A percentile compares a stretch with the other conserved stretches of the same genome.
Evolutionary conservation across 1,284 basidiomycete genomes (phyloP).

Genomic region (Ceratobasidium sp.): DNA sequence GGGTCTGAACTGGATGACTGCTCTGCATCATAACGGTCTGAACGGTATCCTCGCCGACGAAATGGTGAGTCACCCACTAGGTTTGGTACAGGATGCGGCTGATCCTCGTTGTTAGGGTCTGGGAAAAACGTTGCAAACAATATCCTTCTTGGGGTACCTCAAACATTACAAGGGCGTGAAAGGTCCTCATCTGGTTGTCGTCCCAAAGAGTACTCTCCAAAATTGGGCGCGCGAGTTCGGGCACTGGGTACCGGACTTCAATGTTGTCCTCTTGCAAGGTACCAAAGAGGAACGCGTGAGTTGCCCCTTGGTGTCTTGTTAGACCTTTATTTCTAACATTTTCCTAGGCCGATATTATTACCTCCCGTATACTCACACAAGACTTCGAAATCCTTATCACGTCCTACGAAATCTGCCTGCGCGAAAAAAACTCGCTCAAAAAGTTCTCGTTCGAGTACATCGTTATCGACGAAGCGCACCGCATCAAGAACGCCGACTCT

Average conservation of each 20-base stretch:
- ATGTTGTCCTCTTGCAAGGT: constrained; percentile 84
- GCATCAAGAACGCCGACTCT: constrained; percentile 99
- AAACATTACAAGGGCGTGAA: constrained; percentile 80
- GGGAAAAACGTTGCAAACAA: constrained; percentile 98
- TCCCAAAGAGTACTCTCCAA: constrained; percentile 97
- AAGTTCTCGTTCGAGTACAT: constrained; percentile 99
- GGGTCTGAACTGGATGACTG: constrained; percentile 97
- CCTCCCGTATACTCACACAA: constrained; percentile 81
- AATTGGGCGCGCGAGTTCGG: constrained; percentile 97
- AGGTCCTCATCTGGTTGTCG: constrained; percentile 94
- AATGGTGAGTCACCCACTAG: constrained; percentile 69
- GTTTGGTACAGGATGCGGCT: not conserved
- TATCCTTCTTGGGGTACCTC: constrained; percentile 96
- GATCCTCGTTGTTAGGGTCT: constrained; percentile 72
- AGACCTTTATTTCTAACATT: not conserved
- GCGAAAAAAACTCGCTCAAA: constrained; percentile 91
- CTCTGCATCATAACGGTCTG: constrained; percentile 90
- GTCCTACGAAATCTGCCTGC: constrained; percentile 96
- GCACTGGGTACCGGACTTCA: constrained; percentile 92
- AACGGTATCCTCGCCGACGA: constrained; percentile 95
- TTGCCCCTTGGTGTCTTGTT: constrained; percentile 34
- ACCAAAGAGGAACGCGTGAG: constrained; percentile 86
- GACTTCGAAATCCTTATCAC: constrained; percentile 97
- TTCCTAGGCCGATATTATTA: constrained; percentile 75
- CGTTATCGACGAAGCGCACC: constrained; percentile 98